phyloP scores from a whole-genome alignment of 331 rosid species.

The Malus hybrid region DNA sequence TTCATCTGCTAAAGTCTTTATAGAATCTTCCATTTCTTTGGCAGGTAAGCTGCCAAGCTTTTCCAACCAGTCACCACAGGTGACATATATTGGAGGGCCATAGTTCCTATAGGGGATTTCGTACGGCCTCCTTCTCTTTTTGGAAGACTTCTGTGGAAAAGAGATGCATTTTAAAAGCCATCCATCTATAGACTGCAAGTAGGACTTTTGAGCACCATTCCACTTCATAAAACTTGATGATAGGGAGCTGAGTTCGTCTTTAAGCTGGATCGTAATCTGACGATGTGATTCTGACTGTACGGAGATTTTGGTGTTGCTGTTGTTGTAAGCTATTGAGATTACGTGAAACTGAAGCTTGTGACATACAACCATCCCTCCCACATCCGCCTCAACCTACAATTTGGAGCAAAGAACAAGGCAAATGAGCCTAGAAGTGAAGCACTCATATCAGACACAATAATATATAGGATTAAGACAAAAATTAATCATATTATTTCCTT shows the following conservation, averaged over 20 bases:
- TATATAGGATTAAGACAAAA: not conserved
- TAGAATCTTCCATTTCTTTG: slow-evolving; percentile 26
- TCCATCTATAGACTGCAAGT: slow-evolving; percentile 53
- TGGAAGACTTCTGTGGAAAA: slow-evolving; percentile 38
- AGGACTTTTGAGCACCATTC: slow-evolving; percentile 71
- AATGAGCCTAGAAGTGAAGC: slow-evolving; percentile 22
- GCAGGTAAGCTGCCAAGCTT: slow-evolving; percentile 26
- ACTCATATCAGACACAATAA: not conserved
- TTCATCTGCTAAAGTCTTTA: slow-evolving; percentile 52
- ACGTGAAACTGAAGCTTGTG: slow-evolving; percentile 73
- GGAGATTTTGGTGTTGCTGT: slow-evolving; percentile 42
- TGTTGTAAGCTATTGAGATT: slow-evolving; percentile 43
- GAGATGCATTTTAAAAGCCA: slow-evolving; percentile 76
- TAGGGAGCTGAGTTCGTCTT: slow-evolving; percentile 51
- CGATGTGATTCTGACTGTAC: slow-evolving; percentile 54
- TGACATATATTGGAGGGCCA: slow-evolving; percentile 78
- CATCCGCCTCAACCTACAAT: slow-evolving; percentile 72
- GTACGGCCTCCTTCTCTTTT: slow-evolving; percentile 32
- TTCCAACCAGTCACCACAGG: slow-evolving; percentile 59
- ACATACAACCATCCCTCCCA: slow-evolving; percentile 88
- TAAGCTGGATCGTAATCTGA: slow-evolving; percentile 60
- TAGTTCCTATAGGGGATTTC: not conserved
- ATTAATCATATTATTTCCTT: not conserved
- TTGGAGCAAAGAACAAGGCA: slow-evolving; percentile 9
- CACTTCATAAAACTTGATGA: slow-evolving; percentile 65